Evolutionary conservation across 768 basidiomycete genomes (phyloP), one percentile per base, ranked within the genome.

Genomic region (Hypholoma fasciculare): DNA sequence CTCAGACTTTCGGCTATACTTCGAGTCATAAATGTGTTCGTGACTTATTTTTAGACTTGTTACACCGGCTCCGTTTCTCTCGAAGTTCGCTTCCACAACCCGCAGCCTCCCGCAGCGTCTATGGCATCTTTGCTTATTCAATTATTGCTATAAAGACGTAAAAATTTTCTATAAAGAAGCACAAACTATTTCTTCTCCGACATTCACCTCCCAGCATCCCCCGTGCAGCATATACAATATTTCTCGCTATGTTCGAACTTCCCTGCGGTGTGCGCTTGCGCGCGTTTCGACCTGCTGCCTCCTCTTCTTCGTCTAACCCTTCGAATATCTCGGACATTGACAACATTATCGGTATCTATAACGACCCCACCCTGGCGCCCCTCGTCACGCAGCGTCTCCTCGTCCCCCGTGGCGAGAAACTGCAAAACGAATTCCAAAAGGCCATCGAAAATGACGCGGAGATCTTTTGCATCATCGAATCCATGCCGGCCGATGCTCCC

Each of bases 211-310:
- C 20, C 19, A 23, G 19, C 26, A 26, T 3, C 7, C 30, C 2
- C 20, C 20, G 23, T 23, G 23, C 46, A 23, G 19, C 3, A 19
- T 23, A 1, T 20, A 48, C 19, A 48, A 11, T 23, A n/a, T n/a
- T n/a, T n/a, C 9, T 48, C 23, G n/a, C 13, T 9, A 63, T 63
- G 62, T 63, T 63, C 52, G 62, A 63, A n/a, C 59, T 63, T 49
- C 47, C 50, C 14, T 57, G 62, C 30, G 58, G 62, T 17, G 46
- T 66, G n/a, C 59, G 52, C 7, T 61, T 66, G 16, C 65, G 65
- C 20, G 65, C 44, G 16, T 62, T 55, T 17, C 54, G 51, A 30
- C 27, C 48, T 17, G 20, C 46, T 11, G 23, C 23, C 48, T n/a
- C 46, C 8, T 14, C 17, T 14, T 13, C 16, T 7, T 26, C 26